Evolutionary conservation across 345 rosid species (phyloP).

Genomic region (Eucalyptus lansdowneana): DNA sequence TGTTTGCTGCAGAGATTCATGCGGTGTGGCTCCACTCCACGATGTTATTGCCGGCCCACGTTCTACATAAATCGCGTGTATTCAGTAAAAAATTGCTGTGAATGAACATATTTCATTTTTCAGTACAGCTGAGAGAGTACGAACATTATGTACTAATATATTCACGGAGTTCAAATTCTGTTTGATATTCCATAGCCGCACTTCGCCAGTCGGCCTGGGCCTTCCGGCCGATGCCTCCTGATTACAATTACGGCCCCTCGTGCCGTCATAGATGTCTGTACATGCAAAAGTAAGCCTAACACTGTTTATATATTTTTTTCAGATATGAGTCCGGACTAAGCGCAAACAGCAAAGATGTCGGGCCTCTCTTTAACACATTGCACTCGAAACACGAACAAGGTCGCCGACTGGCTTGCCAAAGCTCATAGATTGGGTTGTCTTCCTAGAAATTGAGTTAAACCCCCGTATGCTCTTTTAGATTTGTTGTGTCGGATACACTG

Average conservation of each 20-base stretch:
- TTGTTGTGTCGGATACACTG: too few species aligned
- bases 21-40: not conserved
- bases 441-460: too few species aligned
- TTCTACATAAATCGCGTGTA: not conserved
- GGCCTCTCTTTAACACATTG: too few species aligned
- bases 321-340: too few species aligned
- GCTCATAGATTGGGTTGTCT: too few species aligned
- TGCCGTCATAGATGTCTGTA: not conserved
- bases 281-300: too few species aligned
- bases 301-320: too few species aligned
- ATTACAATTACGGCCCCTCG: not conserved
- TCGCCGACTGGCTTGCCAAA: too few species aligned
- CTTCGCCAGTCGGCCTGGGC: not conserved
- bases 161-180: not conserved
- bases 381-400: too few species aligned
- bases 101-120: not conserved
- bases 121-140: not conserved
- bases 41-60: not conserved
- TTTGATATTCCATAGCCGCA: not conserved
- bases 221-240: not conserved
- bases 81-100: not conserved
- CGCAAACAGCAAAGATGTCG: too few species aligned
- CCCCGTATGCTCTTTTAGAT: too few species aligned
- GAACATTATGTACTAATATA: not conserved
- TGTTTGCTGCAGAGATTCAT: not conserved